A percentile compares a stretch with the other conserved stretches of the same genome.
Conservation (phyloP, 495 filamentous ascomycete species). For the Pyrenopolyporus hunteri region DNA sequence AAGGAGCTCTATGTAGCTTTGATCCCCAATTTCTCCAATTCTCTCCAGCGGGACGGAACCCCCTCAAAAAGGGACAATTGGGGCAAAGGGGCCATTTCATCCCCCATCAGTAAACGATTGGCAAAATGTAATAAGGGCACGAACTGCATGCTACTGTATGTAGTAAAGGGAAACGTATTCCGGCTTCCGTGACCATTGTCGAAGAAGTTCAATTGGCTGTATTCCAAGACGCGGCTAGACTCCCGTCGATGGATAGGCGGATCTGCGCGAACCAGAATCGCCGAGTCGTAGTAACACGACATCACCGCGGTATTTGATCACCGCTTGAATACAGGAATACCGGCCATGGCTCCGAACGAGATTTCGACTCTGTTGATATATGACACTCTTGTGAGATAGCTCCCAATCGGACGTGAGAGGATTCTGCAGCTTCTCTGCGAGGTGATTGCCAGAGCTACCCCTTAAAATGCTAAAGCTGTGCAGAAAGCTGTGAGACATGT, state of each 20-base stretch:
- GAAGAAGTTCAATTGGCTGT: slow-evolving; percentile 22
- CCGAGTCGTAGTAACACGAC: slow-evolving; percentile 17
- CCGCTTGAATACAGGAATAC: slow-evolving; percentile 32
- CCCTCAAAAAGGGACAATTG: slow-evolving; percentile 25
- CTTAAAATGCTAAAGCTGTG: slow-evolving; percentile 12
- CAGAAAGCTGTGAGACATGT: slow-evolving; percentile 23
- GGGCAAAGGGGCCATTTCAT: slow-evolving; percentile 27
- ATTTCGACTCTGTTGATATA: slow-evolving; percentile 15
- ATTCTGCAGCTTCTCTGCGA: background rate
- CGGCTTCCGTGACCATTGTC: slow-evolving; percentile 28
- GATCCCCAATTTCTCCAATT: slow-evolving; percentile 42
- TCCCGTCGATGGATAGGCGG: slow-evolving; percentile 19
- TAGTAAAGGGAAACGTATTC: slow-evolving; percentile 29
- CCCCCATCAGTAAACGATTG: slow-evolving; percentile 12
- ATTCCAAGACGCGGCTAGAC: slow-evolving; percentile 12
- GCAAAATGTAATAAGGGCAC: slow-evolving; percentile 19
- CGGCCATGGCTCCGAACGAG: slow-evolving; percentile 33
- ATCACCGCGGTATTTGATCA: slow-evolving; percentile 30
- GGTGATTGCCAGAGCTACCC: slow-evolving; percentile 6
- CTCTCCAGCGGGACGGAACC: slow-evolving; percentile 33
- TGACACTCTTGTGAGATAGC: background rate
- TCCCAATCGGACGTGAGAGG: background rate
- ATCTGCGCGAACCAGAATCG: slow-evolving; percentile 19
- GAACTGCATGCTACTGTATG: slow-evolving; percentile 23
- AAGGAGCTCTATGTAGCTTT: slow-evolving; percentile 7